A percentile compares a stretch with the other conserved stretches of the same genome.
Conservation (phyloP, 2,329 filamentous ascomycete species). For the Xylariaceae sp. region DNA sequence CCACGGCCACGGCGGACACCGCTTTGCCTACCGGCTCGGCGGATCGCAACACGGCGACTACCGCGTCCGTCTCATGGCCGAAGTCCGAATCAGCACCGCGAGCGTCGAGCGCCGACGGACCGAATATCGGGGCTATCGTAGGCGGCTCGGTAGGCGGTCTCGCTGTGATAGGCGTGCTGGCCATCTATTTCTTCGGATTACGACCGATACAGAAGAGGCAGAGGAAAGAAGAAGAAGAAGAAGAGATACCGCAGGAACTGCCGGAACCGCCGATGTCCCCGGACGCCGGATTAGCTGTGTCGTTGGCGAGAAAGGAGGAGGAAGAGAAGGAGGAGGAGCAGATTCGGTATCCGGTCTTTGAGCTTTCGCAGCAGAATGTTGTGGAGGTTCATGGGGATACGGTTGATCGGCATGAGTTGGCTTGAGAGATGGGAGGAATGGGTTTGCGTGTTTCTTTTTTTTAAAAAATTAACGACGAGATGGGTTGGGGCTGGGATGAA, state of each 20-base stretch:
- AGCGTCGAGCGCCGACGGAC: neutral
- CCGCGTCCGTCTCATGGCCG: neutral
- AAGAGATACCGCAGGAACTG: slow-evolving; percentile 3
- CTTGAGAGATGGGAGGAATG: too few relatives aligned
- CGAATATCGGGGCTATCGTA: slow-evolving; percentile 12
- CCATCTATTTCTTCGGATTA: slow-evolving; percentile 14
- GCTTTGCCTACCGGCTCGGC: neutral
- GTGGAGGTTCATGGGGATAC: slow-evolving; percentile 13
- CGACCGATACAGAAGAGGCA: slow-evolving; percentile 7
- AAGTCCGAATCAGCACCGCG: neutral
- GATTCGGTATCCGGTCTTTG: slow-evolving; percentile 1
- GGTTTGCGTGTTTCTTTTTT: too few relatives aligned
- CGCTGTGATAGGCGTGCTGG: neutral
- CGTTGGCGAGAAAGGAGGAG: too few relatives aligned
- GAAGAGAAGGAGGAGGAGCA: neutral
- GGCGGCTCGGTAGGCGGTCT: slow-evolving; percentile 12
- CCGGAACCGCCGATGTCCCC: neutral
- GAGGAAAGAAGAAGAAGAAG: too few relatives aligned
- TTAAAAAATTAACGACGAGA: too few relatives aligned
- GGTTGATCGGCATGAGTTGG: slow-evolving; percentile 6
- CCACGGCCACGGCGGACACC: too few relatives aligned
- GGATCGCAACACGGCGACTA: neutral
- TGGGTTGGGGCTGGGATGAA: too few relatives aligned
- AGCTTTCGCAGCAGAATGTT: slow-evolving; percentile 14
- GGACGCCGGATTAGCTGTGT: too few relatives aligned